These are phyloP conservation scores for Solanum hybrid DNA, from an alignment of 305 asterid species.

Conservation along the genomic window DNA sequence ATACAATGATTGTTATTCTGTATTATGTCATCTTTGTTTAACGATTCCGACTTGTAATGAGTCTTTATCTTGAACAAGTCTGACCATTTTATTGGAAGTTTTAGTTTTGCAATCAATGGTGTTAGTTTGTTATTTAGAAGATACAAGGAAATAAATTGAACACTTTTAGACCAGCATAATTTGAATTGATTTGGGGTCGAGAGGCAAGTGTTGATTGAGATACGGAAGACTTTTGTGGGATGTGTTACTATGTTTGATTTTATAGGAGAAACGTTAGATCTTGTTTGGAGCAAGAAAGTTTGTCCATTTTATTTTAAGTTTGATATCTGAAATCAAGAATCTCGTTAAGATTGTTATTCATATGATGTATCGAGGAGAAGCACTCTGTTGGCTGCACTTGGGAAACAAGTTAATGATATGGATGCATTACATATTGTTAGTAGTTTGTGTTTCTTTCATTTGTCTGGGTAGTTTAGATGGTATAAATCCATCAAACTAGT, in stretches of 20 bases:
- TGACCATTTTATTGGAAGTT: not conserved
- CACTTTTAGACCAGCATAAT: not conserved
- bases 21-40: not conserved
- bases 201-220: not conserved
- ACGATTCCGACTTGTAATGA: not conserved
- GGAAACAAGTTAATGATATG: not conserved
- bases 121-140: not conserved
- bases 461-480: not conserved
- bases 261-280: not conserved
- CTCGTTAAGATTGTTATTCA: not conserved
- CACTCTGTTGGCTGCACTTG: not conserved
- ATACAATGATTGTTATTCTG: not conserved
- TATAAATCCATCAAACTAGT: not conserved
- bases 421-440: not conserved
- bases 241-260: not conserved
- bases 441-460: not conserved
- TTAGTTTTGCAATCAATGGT: not conserved
- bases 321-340: not conserved
- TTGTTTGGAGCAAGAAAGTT: not conserved
- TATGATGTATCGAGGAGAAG: not conserved
- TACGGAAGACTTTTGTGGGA: not conserved
- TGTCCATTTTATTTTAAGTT: not conserved
- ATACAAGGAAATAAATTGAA: not conserved
- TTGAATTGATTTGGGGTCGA: not conserved
- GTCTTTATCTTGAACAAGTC: not conserved